Percentiles rank a stretch among this genome's conserved stretches.
Evolutionary conservation across 2,329 filamentous ascomycete genomes (phyloP).

Genomic region (Karstenula rhodostoma): DNA sequence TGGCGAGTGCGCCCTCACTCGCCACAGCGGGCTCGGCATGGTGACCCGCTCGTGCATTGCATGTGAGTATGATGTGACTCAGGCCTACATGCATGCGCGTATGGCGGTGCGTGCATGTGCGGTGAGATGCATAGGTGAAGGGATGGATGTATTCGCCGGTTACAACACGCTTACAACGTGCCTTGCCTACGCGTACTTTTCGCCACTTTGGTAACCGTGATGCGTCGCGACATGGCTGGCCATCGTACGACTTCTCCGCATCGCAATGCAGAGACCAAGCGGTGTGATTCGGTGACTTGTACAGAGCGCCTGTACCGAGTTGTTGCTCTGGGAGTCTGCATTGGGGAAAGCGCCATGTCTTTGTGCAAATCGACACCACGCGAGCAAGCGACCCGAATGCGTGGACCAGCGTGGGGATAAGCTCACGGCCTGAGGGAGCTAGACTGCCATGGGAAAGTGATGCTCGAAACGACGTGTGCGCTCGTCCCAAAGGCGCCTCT

Average conservation of each 20-base stretch:
- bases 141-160: not conserved
- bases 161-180: not conserved
- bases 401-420: constrained; percentile 13
- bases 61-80: constrained; percentile 2
- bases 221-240: too few species aligned
- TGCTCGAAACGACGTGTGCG: not conserved
- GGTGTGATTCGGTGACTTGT: constrained; percentile 16
- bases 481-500: not conserved
- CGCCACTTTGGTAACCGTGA: not conserved
- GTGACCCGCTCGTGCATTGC: not conserved
- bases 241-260: not conserved
- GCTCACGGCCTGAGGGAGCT: constrained; percentile 13
- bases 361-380: constrained; percentile 5
- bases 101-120: not conserved
- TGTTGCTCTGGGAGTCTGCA: not conserved
- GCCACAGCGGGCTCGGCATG: constrained; percentile 23
- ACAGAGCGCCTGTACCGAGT: not conserved
- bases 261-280: constrained; percentile 11
- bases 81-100: not conserved
- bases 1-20: constrained; percentile 18
- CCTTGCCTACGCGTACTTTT: constrained; percentile 3
- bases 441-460: constrained; percentile 11
- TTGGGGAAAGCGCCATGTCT: not conserved
- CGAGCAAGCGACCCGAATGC: constrained; percentile 11
- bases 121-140: not conserved